These are phyloP conservation scores for Stellera chamaejasme DNA, from an alignment of 345 rosid genomes.

Conservation along the genomic window DNA sequence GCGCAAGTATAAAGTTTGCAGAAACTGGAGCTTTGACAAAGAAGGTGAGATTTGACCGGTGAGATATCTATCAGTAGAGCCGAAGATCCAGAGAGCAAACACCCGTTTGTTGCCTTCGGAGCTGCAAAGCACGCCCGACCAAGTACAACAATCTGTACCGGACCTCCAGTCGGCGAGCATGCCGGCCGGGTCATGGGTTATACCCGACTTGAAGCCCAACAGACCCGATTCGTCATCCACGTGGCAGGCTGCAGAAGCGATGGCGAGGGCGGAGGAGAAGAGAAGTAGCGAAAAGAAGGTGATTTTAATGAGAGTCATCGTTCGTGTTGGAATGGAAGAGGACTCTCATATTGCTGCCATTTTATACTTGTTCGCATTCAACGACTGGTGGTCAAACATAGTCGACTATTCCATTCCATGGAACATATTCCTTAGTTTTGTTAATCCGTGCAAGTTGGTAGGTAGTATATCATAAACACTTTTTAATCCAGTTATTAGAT, in stretches of 20 bases:
- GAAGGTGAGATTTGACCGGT: slow-evolving; percentile 64
- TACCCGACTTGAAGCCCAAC: slow-evolving; percentile 57
- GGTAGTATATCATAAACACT: no score
- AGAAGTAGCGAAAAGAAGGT: slow-evolving; percentile 2
- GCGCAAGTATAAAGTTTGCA: slow-evolving; percentile 36
- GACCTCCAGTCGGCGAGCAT: slow-evolving; percentile 58
- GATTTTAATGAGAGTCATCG: no score
- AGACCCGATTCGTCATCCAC: slow-evolving; percentile 60
- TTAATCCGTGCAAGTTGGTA: no score
- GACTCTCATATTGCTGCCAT: no score
- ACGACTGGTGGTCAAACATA: no score
- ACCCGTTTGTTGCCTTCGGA: slow-evolving; percentile 26
- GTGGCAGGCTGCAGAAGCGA: slow-evolving; percentile 39
- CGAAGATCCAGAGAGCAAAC: slow-evolving; percentile 24
- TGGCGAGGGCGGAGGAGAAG: slow-evolving; percentile 11
- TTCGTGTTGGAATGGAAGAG: no score
- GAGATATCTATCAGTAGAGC: slow-evolving; percentile 28
- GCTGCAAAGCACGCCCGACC: slow-evolving; percentile 46
- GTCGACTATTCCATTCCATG: no score
- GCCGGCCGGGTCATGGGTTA: slow-evolving; percentile 61
- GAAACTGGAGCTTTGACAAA: slow-evolving; percentile 32
- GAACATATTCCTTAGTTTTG: no score
- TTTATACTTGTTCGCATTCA: no score
- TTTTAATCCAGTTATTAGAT: no score
- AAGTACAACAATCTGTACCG: slow-evolving; percentile 63